Evolutionary conservation across 768 basidiomycete genomes (phyloP).

Genomic region (Omphalotus guepiniiformis): DNA sequence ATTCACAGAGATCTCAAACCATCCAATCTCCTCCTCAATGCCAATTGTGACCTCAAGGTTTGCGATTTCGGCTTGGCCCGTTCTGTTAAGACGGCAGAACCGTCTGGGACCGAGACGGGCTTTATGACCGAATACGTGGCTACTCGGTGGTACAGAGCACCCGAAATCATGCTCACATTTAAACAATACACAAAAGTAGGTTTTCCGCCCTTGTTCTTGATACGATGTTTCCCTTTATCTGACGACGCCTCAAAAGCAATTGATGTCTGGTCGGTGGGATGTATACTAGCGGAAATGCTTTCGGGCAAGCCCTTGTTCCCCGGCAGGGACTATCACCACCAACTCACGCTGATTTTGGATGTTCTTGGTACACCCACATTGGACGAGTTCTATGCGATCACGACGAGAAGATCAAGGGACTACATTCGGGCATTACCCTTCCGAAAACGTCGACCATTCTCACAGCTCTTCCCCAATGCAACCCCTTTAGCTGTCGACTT

Average conservation of each 20-base stretch:
- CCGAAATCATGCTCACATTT: conserved; percentile 99
- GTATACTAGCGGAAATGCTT: conserved; percentile 95
- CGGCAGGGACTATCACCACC: conserved; percentile 95
- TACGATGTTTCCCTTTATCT: conserved; percentile 2
- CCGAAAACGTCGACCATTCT: conserved; percentile 81
- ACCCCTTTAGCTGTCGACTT: conserved; percentile 69
- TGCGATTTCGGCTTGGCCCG: conserved; percentile 94
- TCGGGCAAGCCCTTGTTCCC: conserved; percentile 95
- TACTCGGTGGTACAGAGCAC: conserved; percentile 97
- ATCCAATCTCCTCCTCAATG: conserved; percentile 94
- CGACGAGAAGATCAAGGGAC: conserved; percentile 85
- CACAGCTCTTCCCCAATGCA: conserved; percentile 86
- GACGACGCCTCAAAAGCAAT: conserved; percentile 50
- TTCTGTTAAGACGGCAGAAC: conserved; percentile 83
- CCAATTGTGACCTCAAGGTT: conserved; percentile 94
- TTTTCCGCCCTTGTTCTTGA: conserved; percentile 9
- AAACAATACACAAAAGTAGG: conserved; percentile 92
- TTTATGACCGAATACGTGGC: conserved; percentile 99
- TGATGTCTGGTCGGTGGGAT: conserved; percentile 85
- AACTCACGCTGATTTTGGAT: conserved; percentile 91
- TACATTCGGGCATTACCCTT: conserved; percentile 95
- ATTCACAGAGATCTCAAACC: conserved; percentile 97
- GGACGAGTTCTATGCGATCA: conserved; percentile 98
- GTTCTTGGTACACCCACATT: conserved; percentile 95
- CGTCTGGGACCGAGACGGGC: conserved; percentile 76